A percentile compares a stretch with the other conserved stretches of the same genome.
These are phyloP conservation scores for Pestalotiopsis sp. DNA, from an alignment of 2,329 filamentous ascomycete species.

Conservation along the genomic window DNA sequence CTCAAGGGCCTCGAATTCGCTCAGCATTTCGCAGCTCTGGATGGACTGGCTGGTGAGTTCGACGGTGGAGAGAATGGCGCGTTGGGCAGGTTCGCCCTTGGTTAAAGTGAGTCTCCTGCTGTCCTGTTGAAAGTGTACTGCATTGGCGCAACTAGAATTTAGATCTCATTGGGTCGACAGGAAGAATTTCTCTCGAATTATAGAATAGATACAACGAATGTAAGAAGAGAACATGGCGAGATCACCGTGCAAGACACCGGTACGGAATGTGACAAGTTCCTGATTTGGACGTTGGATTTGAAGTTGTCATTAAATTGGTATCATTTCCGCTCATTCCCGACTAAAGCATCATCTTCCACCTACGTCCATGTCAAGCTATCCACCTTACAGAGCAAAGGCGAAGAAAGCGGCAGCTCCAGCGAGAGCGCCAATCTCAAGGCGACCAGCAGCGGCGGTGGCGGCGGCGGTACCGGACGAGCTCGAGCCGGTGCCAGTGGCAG, in stretches of 20 bases:
- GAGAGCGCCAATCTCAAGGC: conserved; percentile 28
- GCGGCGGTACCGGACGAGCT: conserved; percentile 18
- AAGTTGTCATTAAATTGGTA: conserved; percentile 4
- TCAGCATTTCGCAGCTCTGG: conserved; percentile 58
- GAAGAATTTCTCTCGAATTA: conserved; percentile 1
- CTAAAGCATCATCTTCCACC: background rate
- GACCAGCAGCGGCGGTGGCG: conserved; percentile 26
- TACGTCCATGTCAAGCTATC: background rate
- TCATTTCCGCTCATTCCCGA: background rate
- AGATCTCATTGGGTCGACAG: background rate
- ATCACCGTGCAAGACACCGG: background rate
- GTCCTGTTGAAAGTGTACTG: background rate
- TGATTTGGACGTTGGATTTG: background rate
- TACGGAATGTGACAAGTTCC: background rate
- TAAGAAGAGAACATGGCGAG: conserved; percentile 9
- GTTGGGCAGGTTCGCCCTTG: conserved; percentile 50
- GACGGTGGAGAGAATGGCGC: conserved; percentile 56
- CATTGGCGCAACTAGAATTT: background rate
- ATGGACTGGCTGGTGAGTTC: conserved; percentile 54
- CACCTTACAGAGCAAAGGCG: conserved; percentile 32
- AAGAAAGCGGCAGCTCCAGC: conserved; percentile 32
- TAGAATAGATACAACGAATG: conserved; percentile 8
- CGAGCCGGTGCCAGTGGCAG: conserved; percentile 17
- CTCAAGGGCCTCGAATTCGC: conserved; percentile 58
- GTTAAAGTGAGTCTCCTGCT: conserved; percentile 25